These are phyloP conservation scores for Chamaenerion angustifolium DNA, from an alignment of 345 rosid genomes.

Conservation along the genomic window DNA sequence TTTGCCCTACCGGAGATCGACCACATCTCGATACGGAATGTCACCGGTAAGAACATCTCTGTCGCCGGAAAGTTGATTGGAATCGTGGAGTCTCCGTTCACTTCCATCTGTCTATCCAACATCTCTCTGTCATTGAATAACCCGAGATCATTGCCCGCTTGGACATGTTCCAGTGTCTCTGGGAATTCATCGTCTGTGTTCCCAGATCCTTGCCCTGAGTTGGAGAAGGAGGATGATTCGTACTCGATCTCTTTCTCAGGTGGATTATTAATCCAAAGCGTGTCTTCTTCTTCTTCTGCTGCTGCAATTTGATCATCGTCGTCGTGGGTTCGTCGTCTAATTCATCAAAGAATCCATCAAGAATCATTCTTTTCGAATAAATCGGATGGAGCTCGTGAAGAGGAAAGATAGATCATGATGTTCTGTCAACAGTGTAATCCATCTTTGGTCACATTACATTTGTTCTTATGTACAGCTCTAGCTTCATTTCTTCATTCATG, in stretches of 20 bases:
- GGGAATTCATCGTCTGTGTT: slow-evolving; percentile 64
- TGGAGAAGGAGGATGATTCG: slow-evolving; percentile 11
- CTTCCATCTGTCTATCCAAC: slow-evolving; percentile 48
- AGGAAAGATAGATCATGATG: slow-evolving; percentile 7
- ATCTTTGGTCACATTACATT: slow-evolving; percentile 22
- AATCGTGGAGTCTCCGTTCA: slow-evolving; percentile 54
- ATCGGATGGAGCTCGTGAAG: no score
- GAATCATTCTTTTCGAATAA: no score
- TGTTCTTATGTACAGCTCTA: slow-evolving; percentile 44
- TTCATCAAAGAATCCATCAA: slow-evolving; percentile 10
- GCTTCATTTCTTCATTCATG: slow-evolving; percentile 60
- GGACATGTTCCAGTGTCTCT: slow-evolving; percentile 60
- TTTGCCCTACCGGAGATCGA: slow-evolving; percentile 50
- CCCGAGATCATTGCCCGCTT: slow-evolving; percentile 20
- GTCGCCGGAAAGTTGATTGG: slow-evolving; percentile 68
- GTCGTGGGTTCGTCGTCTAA: no score
- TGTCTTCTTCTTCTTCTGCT: slow-evolving; percentile 13
- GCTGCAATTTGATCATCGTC: background rate
- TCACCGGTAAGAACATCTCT: slow-evolving; percentile 43
- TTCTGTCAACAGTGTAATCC: slow-evolving; percentile 9
- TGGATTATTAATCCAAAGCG: background rate
- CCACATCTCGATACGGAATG: slow-evolving; percentile 30
- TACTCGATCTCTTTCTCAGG: slow-evolving; percentile 16
- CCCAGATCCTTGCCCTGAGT: slow-evolving; percentile 59
- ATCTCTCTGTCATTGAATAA: slow-evolving; percentile 29